phyloP scores from a whole-genome alignment of 2,329 filamentous ascomycete genomes.

The Microsporum ferrugineum region DNA sequence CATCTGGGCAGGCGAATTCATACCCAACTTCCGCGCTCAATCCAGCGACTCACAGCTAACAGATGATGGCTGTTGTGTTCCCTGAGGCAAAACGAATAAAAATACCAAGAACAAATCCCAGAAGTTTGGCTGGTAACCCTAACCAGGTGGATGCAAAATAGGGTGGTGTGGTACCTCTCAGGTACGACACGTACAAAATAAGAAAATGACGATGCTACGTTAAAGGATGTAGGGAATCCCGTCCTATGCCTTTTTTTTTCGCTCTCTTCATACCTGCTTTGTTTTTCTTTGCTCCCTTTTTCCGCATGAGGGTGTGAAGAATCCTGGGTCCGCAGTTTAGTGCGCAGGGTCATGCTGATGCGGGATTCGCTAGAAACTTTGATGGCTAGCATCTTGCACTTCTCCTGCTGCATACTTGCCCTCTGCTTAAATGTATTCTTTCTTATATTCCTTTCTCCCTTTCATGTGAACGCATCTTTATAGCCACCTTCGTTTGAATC shows the following conservation, averaged over 20 bases:
- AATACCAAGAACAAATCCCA: background rate
- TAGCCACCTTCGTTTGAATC: background rate
- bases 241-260: background rate
- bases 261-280: background rate
- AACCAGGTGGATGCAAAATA: background rate
- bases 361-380: slow-evolving; percentile 1
- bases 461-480: slow-evolving; percentile 1
- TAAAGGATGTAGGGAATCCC: background rate
- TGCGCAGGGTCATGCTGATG: background rate
- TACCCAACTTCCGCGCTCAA: slow-evolving; percentile 4
- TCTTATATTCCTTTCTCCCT: slow-evolving; percentile 14
- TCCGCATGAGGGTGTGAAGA: slow-evolving; percentile 4
- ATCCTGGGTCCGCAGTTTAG: background rate
- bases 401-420: slow-evolving; percentile 3
- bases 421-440: slow-evolving; percentile 4
- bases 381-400: slow-evolving; percentile 7
- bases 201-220: slow-evolving; percentile 1
- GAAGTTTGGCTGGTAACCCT: background rate
- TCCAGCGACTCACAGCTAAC: background rate
- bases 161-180: slow-evolving; percentile 1
- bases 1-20: slow-evolving; percentile 1
- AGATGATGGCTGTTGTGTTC: background rate
- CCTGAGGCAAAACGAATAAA: slow-evolving; percentile 3
- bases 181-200: slow-evolving; percentile 6
- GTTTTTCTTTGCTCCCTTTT: background rate